A percentile compares a stretch with the other conserved stretches of the same genome.
Evolutionary conservation across 2,329 filamentous ascomycete species (phyloP).

Genomic region (Colletotrichum spinosum): DNA sequence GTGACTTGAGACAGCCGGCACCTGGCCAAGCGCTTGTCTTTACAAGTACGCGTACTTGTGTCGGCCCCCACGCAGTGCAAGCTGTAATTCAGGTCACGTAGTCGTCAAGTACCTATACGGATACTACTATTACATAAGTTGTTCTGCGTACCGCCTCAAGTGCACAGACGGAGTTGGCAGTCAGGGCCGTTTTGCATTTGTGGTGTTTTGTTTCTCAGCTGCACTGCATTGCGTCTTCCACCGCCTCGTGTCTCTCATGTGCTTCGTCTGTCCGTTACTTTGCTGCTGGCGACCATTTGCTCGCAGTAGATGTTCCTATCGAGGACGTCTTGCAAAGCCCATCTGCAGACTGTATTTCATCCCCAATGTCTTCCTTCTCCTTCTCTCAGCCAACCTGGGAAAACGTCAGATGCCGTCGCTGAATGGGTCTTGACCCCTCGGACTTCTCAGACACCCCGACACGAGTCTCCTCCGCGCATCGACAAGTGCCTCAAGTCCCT

Average conservation of each 20-base stretch:
- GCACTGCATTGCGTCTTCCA: conserved; percentile 29
- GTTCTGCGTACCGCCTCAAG: too few species aligned
- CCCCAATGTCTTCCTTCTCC: neutral
- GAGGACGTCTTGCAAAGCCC: neutral
- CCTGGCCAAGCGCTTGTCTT: too few species aligned
- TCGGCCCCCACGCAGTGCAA: conserved; percentile 6
- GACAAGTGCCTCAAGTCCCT: neutral
- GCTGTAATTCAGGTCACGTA: too few species aligned
- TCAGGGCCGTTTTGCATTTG: conserved; percentile 7
- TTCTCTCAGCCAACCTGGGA: neutral
- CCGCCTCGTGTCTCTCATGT: conserved; percentile 5
- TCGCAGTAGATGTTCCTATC: neutral
- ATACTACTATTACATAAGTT: too few species aligned
- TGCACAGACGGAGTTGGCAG: conserved; percentile 1
- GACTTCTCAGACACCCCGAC: conserved; percentile 2
- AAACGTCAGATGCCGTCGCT: too few species aligned
- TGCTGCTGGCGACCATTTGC: neutral
- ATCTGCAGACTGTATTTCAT: too few species aligned
- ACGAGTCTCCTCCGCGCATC: conserved; percentile 1
- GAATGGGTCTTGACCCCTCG: neutral
- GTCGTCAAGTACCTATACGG: too few species aligned
- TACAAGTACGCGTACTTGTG: too few species aligned
- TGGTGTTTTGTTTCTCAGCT: conserved; percentile 30
- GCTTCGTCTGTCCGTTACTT: neutral
- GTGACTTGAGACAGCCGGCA: too few species aligned